A percentile compares a stretch with the other conserved stretches of the same genome.
Evolutionary conservation across 2,329 filamentous ascomycete genomes (phyloP).

Genomic region (Cladosporium sphaerospermum): DNA sequence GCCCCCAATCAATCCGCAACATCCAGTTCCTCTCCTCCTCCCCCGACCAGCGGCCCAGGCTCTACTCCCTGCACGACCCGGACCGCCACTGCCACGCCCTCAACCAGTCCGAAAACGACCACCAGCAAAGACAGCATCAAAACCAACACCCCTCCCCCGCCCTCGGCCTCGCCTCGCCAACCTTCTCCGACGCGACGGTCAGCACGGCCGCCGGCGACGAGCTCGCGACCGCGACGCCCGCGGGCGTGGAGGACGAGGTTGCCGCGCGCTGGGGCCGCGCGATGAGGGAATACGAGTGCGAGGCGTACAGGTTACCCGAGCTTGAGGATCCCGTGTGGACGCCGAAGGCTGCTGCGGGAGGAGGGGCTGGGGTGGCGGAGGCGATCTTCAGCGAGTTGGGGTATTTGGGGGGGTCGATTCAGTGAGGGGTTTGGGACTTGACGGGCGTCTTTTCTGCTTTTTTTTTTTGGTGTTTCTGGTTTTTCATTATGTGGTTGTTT

Average conservation of each 20-base stretch:
- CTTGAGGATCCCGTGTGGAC: neutral
- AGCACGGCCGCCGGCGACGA: slow-evolving; percentile 22
- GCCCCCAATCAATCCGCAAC: slow-evolving; percentile 4
- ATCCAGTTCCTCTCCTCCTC: slow-evolving; percentile 9
- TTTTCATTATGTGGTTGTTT: neutral
- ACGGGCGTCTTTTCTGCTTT: neutral
- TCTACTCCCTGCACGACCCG: slow-evolving; percentile 16
- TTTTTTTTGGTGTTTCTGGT: neutral
- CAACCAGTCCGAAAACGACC: slow-evolving; percentile 15
- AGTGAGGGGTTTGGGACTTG: neutral
- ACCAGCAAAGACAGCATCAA: slow-evolving; percentile 11
- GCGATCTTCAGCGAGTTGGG: slow-evolving; percentile 28
- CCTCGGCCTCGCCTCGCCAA: slow-evolving; percentile 25
- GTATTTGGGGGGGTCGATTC: slow-evolving; percentile 24
- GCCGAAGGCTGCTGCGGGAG: neutral
- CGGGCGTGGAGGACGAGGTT: neutral
- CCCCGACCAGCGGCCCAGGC: slow-evolving; percentile 14
- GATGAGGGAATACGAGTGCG: slow-evolving; percentile 7
- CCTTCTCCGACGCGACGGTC: slow-evolving; percentile 28
- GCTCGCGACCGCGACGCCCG: slow-evolving; percentile 18
- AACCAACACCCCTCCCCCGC: slow-evolving; percentile 9
- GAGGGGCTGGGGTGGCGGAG: slow-evolving; percentile 16
- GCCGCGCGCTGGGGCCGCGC: slow-evolving; percentile 5
- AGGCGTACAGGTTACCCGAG: neutral
- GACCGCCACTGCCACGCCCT: neutral